phyloP scores from a whole-genome alignment of 306 rosid species.

The Cucumis cinereus region DNA sequence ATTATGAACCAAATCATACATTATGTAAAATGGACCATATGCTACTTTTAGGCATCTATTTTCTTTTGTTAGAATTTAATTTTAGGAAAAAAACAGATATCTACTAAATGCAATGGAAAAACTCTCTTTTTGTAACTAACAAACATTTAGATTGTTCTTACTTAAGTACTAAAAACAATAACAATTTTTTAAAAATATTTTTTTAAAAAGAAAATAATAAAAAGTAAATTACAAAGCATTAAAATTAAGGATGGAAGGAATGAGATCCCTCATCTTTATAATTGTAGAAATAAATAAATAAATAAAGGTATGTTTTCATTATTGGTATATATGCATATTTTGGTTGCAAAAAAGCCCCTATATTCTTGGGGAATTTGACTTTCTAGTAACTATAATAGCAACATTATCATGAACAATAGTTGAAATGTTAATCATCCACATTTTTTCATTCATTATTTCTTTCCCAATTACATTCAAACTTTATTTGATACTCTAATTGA shows the following conservation, averaged over 20 bases:
- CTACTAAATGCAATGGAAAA: no score
- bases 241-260: no score
- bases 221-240: no score
- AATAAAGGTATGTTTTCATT: no score
- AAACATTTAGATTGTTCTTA: no score
- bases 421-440: neutral
- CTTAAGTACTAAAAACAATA: no score
- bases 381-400: neutral
- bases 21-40: neutral
- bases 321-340: no score
- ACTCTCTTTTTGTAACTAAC: no score
- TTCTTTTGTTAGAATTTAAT: neutral
- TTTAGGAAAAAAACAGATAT: neutral
- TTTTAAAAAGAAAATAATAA: no score
- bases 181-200: no score
- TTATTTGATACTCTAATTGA: conserved; percentile 3
- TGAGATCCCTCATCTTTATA: no score
- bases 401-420: neutral
- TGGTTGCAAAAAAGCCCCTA: neutral
- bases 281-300: no score
- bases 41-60: neutral
- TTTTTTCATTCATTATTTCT: neutral
- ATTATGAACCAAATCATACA: neutral
- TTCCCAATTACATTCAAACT: neutral
- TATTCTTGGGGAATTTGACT: neutral